A percentile compares a stretch with the other conserved stretches of the same genome.
phyloP scores from a whole-genome alignment of 1,284 basidiomycete species.

The Grifola frondosa region DNA sequence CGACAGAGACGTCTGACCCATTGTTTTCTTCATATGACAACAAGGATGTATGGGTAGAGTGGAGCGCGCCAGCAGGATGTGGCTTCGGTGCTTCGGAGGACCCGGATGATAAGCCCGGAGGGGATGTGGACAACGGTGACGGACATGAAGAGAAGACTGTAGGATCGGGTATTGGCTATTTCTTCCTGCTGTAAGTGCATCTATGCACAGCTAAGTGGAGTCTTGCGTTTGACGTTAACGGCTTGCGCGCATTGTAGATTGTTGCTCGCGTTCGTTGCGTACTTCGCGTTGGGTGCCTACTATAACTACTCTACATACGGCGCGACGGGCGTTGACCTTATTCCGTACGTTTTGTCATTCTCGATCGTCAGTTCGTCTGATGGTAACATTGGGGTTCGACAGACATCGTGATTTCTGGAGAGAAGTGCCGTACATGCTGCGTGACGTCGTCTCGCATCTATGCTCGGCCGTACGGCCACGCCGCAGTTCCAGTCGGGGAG shows the following conservation, averaged over 20 bases:
- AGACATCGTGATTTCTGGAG: constrained; percentile 87
- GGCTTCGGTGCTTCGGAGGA: constrained; percentile 37
- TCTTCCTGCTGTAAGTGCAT: constrained; percentile 72
- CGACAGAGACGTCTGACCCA: constrained; percentile 44
- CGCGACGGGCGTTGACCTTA: constrained; percentile 73
- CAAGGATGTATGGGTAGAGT: constrained; percentile 53
- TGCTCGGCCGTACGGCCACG: constrained; percentile 70
- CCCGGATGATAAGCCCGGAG: constrained; percentile 33
- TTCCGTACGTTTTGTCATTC: constrained; percentile 59
- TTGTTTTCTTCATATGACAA: constrained; percentile 62
- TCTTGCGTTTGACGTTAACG: neutral
- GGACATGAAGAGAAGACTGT: constrained; percentile 39
- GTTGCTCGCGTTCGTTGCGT: constrained; percentile 61
- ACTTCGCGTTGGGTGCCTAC: constrained; percentile 76
- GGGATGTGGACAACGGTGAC: constrained; percentile 32
- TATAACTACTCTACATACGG: constrained; percentile 85
- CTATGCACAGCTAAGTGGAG: neutral
- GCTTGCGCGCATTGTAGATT: constrained; percentile 43
- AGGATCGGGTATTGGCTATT: constrained; percentile 80
- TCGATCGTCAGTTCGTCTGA: too few species aligned
- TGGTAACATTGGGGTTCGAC: too few species aligned
- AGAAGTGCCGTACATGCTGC: constrained; percentile 81
- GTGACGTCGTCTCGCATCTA: constrained; percentile 72
- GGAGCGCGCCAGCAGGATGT: constrained; percentile 58
- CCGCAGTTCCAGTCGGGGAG: constrained; percentile 59